Evolutionary conservation across 495 filamentous ascomycete genomes (phyloP).

Genomic region (Podospora comata): DNA sequence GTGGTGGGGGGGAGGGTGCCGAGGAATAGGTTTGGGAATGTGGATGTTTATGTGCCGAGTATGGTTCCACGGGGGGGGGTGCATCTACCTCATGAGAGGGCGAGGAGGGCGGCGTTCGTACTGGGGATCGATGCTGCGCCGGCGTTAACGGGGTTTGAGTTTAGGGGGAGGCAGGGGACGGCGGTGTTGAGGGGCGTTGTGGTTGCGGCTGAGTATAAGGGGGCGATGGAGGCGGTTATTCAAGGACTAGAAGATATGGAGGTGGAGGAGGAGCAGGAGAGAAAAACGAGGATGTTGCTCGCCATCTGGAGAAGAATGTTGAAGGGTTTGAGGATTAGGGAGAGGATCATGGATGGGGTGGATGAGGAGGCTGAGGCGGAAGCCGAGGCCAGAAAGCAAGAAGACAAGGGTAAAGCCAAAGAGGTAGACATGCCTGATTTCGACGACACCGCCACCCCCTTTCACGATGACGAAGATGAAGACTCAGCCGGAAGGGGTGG

Average conservation of each 20-base stretch:
- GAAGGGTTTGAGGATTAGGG: slow-evolving; percentile 69
- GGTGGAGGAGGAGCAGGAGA: slow-evolving; percentile 54
- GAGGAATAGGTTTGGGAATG: slow-evolving; percentile 81
- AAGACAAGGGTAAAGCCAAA: slow-evolving; percentile 14
- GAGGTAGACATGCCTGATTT: slow-evolving; percentile 27
- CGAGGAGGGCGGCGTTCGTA: slow-evolving; percentile 68
- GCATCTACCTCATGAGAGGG: slow-evolving; percentile 60
- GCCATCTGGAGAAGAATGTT: slow-evolving; percentile 75
- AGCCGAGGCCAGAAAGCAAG: slow-evolving; percentile 34
- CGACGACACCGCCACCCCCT: slow-evolving; percentile 17
- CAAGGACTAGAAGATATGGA: slow-evolving; percentile 60
- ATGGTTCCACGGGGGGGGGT: slow-evolving; percentile 85
- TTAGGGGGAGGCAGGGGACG: slow-evolving; percentile 76
- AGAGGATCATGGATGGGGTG: slow-evolving; percentile 62
- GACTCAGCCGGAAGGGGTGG: slow-evolving; percentile 11
- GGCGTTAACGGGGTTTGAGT: slow-evolving; percentile 86
- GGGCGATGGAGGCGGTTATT: slow-evolving; percentile 68
- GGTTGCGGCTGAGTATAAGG: slow-evolving; percentile 64
- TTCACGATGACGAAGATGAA: slow-evolving; percentile 23
- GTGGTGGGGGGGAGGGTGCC: slow-evolving; percentile 73
- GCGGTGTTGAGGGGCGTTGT: slow-evolving; percentile 74
- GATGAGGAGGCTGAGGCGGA: slow-evolving; percentile 39
- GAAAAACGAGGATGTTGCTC: slow-evolving; percentile 55
- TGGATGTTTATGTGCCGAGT: slow-evolving; percentile 86
- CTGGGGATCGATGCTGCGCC: slow-evolving; percentile 83